These are phyloP conservation scores for Santalum album DNA, from an alignment of 164 flowering plant species.

Conservation along the genomic window DNA sequence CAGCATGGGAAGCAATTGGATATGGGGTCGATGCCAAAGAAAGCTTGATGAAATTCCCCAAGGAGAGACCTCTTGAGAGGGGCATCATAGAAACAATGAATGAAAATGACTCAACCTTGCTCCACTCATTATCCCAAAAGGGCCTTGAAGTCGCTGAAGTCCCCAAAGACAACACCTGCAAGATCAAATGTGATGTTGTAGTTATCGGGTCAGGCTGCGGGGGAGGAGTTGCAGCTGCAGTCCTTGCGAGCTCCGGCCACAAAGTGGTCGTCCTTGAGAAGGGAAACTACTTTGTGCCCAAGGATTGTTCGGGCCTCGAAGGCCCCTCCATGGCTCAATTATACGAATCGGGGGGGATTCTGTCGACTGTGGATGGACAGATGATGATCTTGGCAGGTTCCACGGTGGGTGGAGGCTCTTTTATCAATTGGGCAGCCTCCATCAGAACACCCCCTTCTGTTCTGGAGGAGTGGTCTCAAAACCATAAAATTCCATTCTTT, in stretches of 20 bases:
- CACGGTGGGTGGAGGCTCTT: constrained; percentile 70
- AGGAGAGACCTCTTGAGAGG: constrained; percentile 41
- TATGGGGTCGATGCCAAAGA: constrained; percentile 31
- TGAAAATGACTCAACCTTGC: constrained; percentile 32
- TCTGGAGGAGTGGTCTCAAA: constrained; percentile 45
- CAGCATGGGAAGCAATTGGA: constrained; percentile 57
- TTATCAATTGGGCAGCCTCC: constrained; percentile 62
- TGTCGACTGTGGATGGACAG: constrained; percentile 34
- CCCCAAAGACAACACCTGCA: constrained; percentile 13
- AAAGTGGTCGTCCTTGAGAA: constrained; percentile 59
- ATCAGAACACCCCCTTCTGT: constrained; percentile 42
- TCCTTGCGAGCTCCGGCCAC: constrained; percentile 46
- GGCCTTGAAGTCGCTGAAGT: constrained; percentile 38
- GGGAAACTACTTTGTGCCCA: constrained; percentile 46
- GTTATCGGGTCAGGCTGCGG: constrained; percentile 77
- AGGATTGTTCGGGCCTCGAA: constrained; percentile 51
- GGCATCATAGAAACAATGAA: constrained; percentile 41
- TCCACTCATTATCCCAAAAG: constrained; percentile 32
- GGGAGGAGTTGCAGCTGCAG: constrained; percentile 71
- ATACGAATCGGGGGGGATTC: constrained; percentile 37
- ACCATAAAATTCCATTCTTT: constrained; percentile 34
- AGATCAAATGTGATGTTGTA: constrained; percentile 59
- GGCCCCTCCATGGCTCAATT: constrained; percentile 49
- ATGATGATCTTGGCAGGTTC: constrained; percentile 45
- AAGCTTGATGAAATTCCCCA: constrained; percentile 6